Evolutionary conservation across 768 basidiomycete genomes (phyloP).

Genomic region (Fomitopsis pulvina): DNA sequence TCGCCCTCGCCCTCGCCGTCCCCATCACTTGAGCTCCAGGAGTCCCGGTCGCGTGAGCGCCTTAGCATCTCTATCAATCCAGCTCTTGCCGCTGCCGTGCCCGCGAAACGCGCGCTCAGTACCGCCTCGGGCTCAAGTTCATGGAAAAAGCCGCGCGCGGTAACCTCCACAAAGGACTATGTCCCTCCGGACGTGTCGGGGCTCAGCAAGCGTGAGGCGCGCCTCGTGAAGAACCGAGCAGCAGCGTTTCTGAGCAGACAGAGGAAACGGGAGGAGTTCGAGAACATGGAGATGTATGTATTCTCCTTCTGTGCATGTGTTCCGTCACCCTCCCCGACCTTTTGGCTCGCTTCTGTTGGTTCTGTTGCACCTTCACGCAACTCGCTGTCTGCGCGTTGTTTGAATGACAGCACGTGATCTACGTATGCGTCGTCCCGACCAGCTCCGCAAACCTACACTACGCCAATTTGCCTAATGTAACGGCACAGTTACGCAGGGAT

Average conservation of each 20-base stretch:
- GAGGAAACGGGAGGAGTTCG: slow-evolving; percentile 89
- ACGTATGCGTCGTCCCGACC: no score
- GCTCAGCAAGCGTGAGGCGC: slow-evolving; percentile 84
- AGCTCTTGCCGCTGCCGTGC: slow-evolving; percentile 17
- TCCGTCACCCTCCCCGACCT: no score
- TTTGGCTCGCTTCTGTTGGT: background rate
- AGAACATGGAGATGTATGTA: slow-evolving; percentile 83
- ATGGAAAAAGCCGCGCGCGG: slow-evolving; percentile 42
- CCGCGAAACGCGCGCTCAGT: slow-evolving; percentile 22
- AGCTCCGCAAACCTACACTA: no score
- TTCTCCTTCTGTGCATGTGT: slow-evolving; percentile 10
- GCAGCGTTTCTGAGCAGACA: slow-evolving; percentile 89
- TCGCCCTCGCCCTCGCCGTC: slow-evolving; percentile 25
- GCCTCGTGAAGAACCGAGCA: slow-evolving; percentile 87
- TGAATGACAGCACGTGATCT: no score
- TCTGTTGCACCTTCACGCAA: no score
- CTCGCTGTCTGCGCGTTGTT: no score
- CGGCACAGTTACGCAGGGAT: no score
- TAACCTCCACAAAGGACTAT: slow-evolving; percentile 69
- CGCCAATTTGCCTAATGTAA: no score
- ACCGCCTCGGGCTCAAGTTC: slow-evolving; percentile 11
- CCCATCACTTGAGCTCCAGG: slow-evolving; percentile 26
- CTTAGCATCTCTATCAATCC: slow-evolving; percentile 21
- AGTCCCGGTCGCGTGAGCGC: slow-evolving; percentile 18
- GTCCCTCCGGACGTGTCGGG: slow-evolving; percentile 85